Base-by-base conservation (phyloP, 2,329 filamentous ascomycete genomes). In the Emmonsia crescens region DNA sequence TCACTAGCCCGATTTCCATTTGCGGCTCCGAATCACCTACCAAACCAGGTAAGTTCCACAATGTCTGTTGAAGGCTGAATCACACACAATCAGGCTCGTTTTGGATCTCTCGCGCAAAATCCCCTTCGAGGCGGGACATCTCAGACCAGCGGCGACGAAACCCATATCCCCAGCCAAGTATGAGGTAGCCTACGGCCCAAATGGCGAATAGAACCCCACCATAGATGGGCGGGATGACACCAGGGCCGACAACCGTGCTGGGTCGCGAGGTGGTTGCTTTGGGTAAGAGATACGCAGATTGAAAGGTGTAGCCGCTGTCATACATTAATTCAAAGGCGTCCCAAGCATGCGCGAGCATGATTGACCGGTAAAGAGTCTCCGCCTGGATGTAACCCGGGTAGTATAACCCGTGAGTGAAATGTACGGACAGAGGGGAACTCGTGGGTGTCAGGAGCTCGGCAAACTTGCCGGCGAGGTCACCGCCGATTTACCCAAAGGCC, bases 91-190 rank as follows among this genome's bases (percentile, higher is more conserved):
- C 38, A 3, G 56, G 56, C 24, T 58, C 24, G 27, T 29, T 21
- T 29, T 31, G 29, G 24, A 60, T 42, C 58, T 60, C 31, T 6
- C 24, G 44, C 44, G 58, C 46, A 60, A 36, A 40, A 56, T 64
- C 61, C 16, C 33, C 57, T 16, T 62, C 63, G 21, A 65, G 64
- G 5, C 59, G 40, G 51, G 64, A 64, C 63, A 65, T 42, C 24
- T 58, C 56, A 24, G 56, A 58, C 56, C 56, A 58, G 8, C 56
- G 56, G 21, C 56, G 40, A n/a, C 56, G 56, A 24, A 58, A 48
- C 9, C 56, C 56, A 58, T 58, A 58, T n/a, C 14, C 14, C 14
- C 36, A 31, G 14, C 56, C 56, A 31, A 58, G 27, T 19, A 46
- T n/a, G 2, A 16, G 10, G 24, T 21, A 8, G 8, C 56, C 24